Evolutionary conservation across 805 yeast species (phyloP).

Genomic region (Lipomyces sp.): DNA sequence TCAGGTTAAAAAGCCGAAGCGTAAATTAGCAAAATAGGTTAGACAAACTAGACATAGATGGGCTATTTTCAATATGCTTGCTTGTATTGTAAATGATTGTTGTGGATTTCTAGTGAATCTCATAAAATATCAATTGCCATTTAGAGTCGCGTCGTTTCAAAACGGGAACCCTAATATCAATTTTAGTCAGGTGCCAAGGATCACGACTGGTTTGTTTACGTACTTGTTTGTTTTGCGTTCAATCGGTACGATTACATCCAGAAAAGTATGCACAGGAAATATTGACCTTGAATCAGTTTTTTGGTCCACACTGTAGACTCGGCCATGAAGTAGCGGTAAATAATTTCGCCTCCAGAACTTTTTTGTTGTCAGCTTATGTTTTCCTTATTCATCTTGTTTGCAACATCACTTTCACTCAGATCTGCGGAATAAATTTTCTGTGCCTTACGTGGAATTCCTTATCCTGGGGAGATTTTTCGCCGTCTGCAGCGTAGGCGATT

Average conservation of each 20-base stretch:
- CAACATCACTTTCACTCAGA: neutral
- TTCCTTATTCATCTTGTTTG: neutral
- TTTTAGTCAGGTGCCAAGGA: neutral
- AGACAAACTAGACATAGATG: neutral
- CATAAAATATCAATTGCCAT: neutral
- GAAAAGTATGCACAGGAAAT: neutral
- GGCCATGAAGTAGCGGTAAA: neutral
- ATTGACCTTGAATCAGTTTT: neutral
- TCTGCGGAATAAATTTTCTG: neutral
- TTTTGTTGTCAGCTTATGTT: neutral
- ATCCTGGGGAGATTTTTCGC: neutral
- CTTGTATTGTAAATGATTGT: neutral
- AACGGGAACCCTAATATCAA: neutral
- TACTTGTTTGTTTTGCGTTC: neutral
- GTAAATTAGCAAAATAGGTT: neutral
- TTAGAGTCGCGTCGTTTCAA: neutral
- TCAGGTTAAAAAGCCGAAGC: neutral
- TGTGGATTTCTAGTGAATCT: neutral
- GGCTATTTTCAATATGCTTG: neutral
- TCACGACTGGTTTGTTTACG: neutral
- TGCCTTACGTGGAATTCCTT: neutral
- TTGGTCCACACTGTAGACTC: neutral
- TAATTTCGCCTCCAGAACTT: neutral
- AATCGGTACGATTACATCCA: neutral
- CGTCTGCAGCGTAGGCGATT: neutral